Conservation (phyloP, 2,329 filamentous ascomycete genomes). For the Monilinia fructicola region DNA sequence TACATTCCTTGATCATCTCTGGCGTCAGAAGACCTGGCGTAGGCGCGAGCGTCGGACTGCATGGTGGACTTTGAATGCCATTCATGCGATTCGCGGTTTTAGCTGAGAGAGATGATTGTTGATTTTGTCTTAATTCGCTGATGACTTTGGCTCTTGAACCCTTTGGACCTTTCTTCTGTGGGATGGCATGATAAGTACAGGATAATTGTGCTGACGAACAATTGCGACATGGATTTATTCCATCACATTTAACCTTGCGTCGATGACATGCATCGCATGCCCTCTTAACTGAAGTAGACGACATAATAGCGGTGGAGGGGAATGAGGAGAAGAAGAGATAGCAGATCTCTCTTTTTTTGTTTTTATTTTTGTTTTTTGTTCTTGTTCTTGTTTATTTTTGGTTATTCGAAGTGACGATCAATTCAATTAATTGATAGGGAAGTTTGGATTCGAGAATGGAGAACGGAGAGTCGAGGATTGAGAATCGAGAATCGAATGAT, state of each 20-base stretch:
- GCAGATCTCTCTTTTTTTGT: not conserved
- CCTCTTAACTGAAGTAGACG: slow-evolving; percentile 48
- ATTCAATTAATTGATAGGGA: slow-evolving; percentile 5
- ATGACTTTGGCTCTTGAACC: slow-evolving; percentile 74
- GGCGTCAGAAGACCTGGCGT: slow-evolving; percentile 60
- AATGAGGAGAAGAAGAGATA: not conserved
- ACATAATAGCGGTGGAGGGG: slow-evolving; percentile 15
- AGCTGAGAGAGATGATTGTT: slow-evolving; percentile 63
- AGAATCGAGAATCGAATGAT: not conserved
- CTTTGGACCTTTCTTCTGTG: slow-evolving; percentile 75
- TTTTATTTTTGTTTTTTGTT: too few species aligned
- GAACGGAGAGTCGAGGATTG: not conserved
- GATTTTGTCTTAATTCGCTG: slow-evolving; percentile 68
- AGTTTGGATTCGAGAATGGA: not conserved
- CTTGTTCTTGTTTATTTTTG: too few species aligned
- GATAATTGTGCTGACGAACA: slow-evolving; percentile 65
- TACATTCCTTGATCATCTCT: slow-evolving; percentile 64
- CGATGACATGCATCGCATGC: slow-evolving; percentile 74
- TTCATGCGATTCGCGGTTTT: slow-evolving; percentile 62
- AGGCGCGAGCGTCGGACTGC: slow-evolving; percentile 51
- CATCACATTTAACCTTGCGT: slow-evolving; percentile 73
- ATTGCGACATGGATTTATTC: slow-evolving; percentile 68
- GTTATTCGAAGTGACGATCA: slow-evolving; percentile 1
- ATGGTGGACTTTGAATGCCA: slow-evolving; percentile 51
- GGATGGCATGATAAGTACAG: slow-evolving; percentile 73